Percentiles rank a stretch among this genome's conserved stretches.
These are phyloP conservation scores for Globisporangium sylvaticum DNA, from an alignment of 352 stramenopile genomes.

Conservation along the genomic window DNA sequence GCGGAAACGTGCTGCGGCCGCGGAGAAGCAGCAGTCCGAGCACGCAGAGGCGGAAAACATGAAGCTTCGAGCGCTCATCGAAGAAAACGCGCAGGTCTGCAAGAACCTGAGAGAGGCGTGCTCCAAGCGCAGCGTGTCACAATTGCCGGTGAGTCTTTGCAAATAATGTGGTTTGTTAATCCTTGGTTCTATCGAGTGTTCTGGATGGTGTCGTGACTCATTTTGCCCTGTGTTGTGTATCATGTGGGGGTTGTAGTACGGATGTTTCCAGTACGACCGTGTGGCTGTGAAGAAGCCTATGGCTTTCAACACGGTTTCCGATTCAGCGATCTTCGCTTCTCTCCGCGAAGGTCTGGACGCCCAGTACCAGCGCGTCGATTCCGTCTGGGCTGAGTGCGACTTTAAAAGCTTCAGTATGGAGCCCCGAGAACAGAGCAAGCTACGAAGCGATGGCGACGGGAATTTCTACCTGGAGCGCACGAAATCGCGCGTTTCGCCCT, in stretches of 20 bases:
- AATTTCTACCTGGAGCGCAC: background rate
- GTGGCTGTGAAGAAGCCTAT: background rate
- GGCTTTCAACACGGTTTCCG: background rate
- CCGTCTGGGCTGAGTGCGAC: conserved; percentile 15
- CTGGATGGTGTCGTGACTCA: background rate
- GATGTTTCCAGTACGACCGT: background rate
- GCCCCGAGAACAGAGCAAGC: background rate
- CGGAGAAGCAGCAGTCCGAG: background rate
- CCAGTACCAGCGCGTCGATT: conserved; percentile 18
- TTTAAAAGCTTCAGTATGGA: conserved; percentile 12
- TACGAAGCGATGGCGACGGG: background rate
- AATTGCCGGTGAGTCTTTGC: background rate
- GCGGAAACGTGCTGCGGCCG: background rate
- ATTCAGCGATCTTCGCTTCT: conserved; percentile 22
- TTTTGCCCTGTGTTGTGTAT: background rate
- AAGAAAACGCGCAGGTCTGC: background rate
- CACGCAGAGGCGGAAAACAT: background rate
- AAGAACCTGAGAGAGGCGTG: background rate
- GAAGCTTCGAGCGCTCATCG: conserved; percentile 2
- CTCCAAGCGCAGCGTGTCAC: background rate
- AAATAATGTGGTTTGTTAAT: too few species aligned
- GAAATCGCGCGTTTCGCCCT: background rate
- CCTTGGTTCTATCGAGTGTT: background rate
- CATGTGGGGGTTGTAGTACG: conserved; percentile 2
- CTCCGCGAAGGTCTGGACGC: conserved; percentile 22